Evolutionary conservation across 306 rosid species (phyloP), one percentile per base, ranked within the genome.

Genomic region (Alnus glutinosa): DNA sequence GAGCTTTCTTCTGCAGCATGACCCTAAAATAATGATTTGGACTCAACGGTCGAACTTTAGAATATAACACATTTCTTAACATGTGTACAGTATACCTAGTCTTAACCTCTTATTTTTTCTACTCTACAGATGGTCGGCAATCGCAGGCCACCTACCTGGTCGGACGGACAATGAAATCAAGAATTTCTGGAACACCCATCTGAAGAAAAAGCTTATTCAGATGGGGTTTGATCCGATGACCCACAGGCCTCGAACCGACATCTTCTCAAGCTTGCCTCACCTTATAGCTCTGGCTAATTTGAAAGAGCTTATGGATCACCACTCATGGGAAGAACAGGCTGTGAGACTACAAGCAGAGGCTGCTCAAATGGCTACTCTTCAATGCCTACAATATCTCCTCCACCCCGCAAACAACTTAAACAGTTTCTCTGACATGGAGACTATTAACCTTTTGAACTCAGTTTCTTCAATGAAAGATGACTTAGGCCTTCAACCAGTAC

Each of bases 141-240:
- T 89, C 79, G 90, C 92, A 19, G 75, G 87, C 61, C 90, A 87
- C 86, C 84, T 89, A 58, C 90, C 92, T 0, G 92, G 92, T n/a
- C 78, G 92, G 72, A 89, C 92, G 2, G 92, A 89, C 63, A 89
- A 89, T 55, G 92, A 89, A 70, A 89, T 89, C 10, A 89, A 89
- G 79, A 89, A 89, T 71, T 89, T 89, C 78, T 86, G 92, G 92
- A 89, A 89, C 67, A 89, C 92, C 70, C 92, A 89, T 74, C 66
- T 89, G 71, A 89, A 86, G 85, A 89, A 86, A 62, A 89, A 89
- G 81, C 87, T 89, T 14, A 89, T 89, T 76, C 92, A 86, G 68
- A 89, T 86, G 92, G 92, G 92, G 13, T 86, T 75, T 74, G 92
- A 89, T 74, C 92, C 92, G 18, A 89, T 89, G 89, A 89, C 92